Base-by-base conservation (phyloP, 2,329 filamentous ascomycete genomes). In the Camillea tinctor region DNA sequence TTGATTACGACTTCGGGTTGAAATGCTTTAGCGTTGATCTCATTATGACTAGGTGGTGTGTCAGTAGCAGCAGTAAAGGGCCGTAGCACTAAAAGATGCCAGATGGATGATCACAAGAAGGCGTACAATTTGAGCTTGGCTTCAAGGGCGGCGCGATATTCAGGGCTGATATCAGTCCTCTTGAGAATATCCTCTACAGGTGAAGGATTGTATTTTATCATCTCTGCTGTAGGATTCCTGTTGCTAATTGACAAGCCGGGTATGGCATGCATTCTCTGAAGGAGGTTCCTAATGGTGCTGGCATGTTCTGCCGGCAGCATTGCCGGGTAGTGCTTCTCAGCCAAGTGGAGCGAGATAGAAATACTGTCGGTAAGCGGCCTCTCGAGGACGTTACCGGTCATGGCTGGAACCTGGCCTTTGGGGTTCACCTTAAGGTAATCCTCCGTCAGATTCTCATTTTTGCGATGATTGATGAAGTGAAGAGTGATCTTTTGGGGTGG, bases 381-480 rank as follows among this genome's bases (percentile, higher is more conserved):
- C 26, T 20, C 49, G 22, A 61, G 59, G n/a, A 24, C 50, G 17
- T 55, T 30, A 36, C 54, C 55, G 52, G 60, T 53, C 64, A 65
- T 62, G 30, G 60, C 62, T 4, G 64, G 64, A 3, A 65, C 60
- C 62, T 64, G 62, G 11, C 64, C 64, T 36, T 57, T 60, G n/a
- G 55, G 60, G 23, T 62, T 64, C 13, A 65, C 49, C 19, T 44
- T 48, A 36, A 65, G 60, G 52, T 64, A 64, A 22, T 40, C 52
- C 50, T 66, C 62, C 0, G 15, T 52, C 23, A 66, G 52, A 30
- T 60, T 60, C 54, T 64, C 62, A 49, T 59, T 54, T 15, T 52
- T 50, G 8, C 59, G 51, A n/a, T 64, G 56, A 44, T 66, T 54
- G 24, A 66, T 21, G 24, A 64, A 58, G 24, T 54, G 36, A 0